Percentiles rank a stretch among this genome's conserved stretches.
Evolutionary conservation across 768 basidiomycete genomes (phyloP).

Genomic region (Leccinum subgranulosum): DNA sequence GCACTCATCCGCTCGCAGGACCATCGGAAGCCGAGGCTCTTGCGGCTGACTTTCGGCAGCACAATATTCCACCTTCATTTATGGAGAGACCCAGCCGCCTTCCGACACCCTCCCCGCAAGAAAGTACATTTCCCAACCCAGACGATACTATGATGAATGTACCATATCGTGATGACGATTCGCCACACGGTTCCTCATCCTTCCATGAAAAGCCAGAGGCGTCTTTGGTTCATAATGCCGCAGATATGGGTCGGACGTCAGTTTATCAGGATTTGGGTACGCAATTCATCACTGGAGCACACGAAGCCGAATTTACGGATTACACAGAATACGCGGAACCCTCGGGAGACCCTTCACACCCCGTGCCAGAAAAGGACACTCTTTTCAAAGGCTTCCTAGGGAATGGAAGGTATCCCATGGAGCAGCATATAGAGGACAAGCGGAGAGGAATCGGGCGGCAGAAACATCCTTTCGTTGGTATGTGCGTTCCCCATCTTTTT

Average conservation of each 20-base stretch:
- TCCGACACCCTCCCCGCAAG: conserved; percentile 15
- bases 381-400: conserved; percentile 44
- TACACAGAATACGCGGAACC: conserved; percentile 66
- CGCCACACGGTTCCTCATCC: conserved; percentile 12
- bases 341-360: conserved; percentile 22
- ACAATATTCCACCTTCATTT: conserved; percentile 13
- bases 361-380: conserved; percentile 38
- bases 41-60: conserved; percentile 27
- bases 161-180: conserved; percentile 26
- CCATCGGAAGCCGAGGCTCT: conserved; percentile 23
- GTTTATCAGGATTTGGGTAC: conserved; percentile 56
- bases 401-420: conserved; percentile 54
- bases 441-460: conserved; percentile 83
- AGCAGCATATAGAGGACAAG: conserved; percentile 87
- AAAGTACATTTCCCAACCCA: conserved; percentile 2
- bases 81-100: conserved; percentile 10
- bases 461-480: conserved; percentile 73
- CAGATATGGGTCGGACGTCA: conserved; percentile 37
- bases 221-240: conserved; percentile 47
- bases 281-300: not conserved
- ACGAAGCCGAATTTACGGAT: not conserved
- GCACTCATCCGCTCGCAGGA: conserved; percentile 1
- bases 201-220: conserved; percentile 23
- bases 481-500: conserved; percentile 17
- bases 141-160: conserved; percentile 3